Conservation (phyloP, 352 stramenopile genomes). For the Thalassiosira delicatula region DNA sequence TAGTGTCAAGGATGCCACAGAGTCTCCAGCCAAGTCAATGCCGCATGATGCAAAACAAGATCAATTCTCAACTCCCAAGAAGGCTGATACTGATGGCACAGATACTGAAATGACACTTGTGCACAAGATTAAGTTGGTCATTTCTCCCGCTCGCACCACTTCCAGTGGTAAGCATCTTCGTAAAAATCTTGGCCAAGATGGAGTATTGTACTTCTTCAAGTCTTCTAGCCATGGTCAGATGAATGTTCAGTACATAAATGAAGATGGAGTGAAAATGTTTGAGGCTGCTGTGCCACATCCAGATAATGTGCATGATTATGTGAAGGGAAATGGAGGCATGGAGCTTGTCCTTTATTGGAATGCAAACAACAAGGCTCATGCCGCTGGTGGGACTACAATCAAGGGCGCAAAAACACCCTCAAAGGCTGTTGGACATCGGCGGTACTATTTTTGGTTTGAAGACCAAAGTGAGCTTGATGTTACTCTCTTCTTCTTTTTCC, state of each 20-base stretch:
- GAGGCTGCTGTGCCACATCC: background rate
- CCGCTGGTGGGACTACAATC: slow-evolving; percentile 19
- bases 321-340: slow-evolving; percentile 6
- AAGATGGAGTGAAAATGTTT: slow-evolving; percentile 1
- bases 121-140: background rate
- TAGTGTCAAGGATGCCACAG: background rate
- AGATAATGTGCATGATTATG: background rate
- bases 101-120: background rate
- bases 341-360: slow-evolving; percentile 5
- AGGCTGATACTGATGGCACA: background rate
- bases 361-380: slow-evolving; percentile 8
- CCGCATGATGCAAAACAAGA: background rate
- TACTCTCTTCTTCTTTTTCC: slow-evolving; percentile 7
- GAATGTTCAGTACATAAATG: background rate
- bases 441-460: slow-evolving; percentile 15
- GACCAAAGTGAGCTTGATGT: background rate
- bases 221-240: background rate
- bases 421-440: background rate
- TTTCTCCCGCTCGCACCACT: slow-evolving; percentile 4
- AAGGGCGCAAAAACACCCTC: background rate
- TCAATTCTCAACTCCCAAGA: background rate
- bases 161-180: slow-evolving; percentile 6
- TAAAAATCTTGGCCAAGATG: slow-evolving; percentile 4
- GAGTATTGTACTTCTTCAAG: background rate
- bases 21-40: background rate